phyloP scores from a whole-genome alignment of 192 early-diverging fungal species.

The Coemansia sp. region DNA sequence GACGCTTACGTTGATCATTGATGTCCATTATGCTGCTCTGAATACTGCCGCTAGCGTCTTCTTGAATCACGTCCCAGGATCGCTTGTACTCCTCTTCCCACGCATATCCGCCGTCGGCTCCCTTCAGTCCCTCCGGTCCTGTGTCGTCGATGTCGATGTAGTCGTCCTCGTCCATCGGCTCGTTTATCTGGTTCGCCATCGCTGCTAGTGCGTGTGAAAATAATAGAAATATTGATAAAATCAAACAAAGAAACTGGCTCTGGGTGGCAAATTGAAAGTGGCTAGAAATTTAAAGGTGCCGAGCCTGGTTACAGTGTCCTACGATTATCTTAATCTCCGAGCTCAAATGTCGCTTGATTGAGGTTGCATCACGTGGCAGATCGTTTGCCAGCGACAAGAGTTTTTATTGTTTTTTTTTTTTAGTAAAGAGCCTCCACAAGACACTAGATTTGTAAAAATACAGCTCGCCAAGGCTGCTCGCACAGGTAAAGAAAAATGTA shows the following conservation, averaged over 20 bases:
- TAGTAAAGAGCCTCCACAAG: background rate
- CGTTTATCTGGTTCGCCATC: slow-evolving; percentile 19
- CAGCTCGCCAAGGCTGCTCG: background rate
- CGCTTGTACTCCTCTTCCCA: slow-evolving; percentile 98
- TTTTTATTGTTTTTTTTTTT: background rate
- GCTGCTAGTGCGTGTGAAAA: too few relatives aligned
- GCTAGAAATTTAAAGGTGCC: background rate
- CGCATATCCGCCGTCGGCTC: slow-evolving; percentile 65
- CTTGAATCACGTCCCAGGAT: slow-evolving; percentile 91
- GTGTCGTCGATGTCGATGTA: slow-evolving; percentile 54
- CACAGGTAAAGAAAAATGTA: background rate
- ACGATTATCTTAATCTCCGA: background rate
- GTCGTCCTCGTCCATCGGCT: slow-evolving; percentile 36
- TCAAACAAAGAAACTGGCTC: background rate
- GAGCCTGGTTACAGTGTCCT: background rate
- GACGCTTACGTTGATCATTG: slow-evolving; percentile 68
- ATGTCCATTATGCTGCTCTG: slow-evolving; percentile 70
- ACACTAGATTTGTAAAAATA: background rate
- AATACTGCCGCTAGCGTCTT: slow-evolving; percentile 81
- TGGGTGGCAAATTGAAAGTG: too few relatives aligned
- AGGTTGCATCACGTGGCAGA: too few relatives aligned
- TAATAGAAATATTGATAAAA: too few relatives aligned
- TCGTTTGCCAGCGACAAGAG: too few relatives aligned
- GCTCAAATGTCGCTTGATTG: too few relatives aligned
- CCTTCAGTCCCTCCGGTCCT: slow-evolving; percentile 42